Evolutionary conservation across 1,139 yeast species (phyloP).

Genomic region (Eremothecium cymbalariae): DNA sequence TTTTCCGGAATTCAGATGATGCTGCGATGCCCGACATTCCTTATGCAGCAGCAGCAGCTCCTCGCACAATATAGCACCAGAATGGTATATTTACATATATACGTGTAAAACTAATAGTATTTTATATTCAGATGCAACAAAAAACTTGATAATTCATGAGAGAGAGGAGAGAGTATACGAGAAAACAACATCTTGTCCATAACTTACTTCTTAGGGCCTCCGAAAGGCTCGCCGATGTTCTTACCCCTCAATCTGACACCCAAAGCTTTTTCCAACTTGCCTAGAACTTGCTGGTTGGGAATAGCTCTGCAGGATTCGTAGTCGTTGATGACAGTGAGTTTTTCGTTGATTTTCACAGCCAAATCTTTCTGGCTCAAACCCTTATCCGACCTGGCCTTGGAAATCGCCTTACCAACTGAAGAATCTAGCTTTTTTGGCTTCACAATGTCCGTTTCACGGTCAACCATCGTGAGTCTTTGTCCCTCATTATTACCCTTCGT

Average conservation of each 20-base stretch:
- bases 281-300: slow-evolving; percentile 91
- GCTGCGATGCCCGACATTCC: too few relatives aligned
- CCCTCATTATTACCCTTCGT: slow-evolving; percentile 79
- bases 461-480: slow-evolving; percentile 87
- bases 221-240: slow-evolving; percentile 84
- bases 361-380: slow-evolving; percentile 88
- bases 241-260: slow-evolving; percentile 96
- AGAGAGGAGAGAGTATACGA: background rate
- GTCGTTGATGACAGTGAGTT: slow-evolving; percentile 90
- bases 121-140: too few relatives aligned
- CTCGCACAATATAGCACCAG: too few relatives aligned
- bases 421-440: slow-evolving; percentile 83
- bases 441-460: slow-evolving; percentile 87
- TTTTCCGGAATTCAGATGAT: too few relatives aligned
- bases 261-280: slow-evolving; percentile 85
- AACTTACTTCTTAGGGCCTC: slow-evolving; percentile 34
- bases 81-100: too few relatives aligned
- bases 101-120: too few relatives aligned
- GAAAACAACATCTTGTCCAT: background rate
- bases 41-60: too few relatives aligned
- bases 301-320: slow-evolving; percentile 96
- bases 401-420: slow-evolving; percentile 80
- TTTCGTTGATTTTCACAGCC: slow-evolving; percentile 91
- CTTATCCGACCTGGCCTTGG: slow-evolving; percentile 82
- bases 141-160: background rate